Evolutionary conservation across 495 filamentous ascomycete genomes (phyloP).

Genomic region (Xylaria curta): DNA sequence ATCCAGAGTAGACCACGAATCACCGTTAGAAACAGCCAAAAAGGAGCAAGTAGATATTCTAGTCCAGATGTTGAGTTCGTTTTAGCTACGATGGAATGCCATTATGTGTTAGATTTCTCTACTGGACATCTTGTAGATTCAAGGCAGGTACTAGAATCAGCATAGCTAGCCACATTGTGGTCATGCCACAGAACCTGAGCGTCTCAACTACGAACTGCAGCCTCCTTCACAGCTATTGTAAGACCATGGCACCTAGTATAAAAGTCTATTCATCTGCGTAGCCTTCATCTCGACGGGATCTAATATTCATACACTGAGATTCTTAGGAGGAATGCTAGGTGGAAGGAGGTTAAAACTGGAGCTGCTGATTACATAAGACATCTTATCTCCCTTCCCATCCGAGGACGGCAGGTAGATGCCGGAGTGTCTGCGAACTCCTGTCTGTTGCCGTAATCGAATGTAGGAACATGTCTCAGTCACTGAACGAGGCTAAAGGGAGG

Average conservation of each 20-base stretch:
- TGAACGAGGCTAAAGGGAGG: not conserved
- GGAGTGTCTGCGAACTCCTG: slow-evolving; percentile 9
- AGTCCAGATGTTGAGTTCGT: not conserved
- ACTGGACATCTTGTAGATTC: not conserved
- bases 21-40: not conserved
- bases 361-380: slow-evolving; percentile 9
- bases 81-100: not conserved
- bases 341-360: slow-evolving; percentile 20
- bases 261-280: not conserved
- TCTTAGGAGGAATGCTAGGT: not conserved
- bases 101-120: not conserved
- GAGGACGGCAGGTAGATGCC: not conserved
- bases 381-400: not conserved
- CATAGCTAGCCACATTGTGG: not conserved
- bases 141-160: not conserved
- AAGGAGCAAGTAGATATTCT: not conserved
- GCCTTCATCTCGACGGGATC: not conserved
- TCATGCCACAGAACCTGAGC: not conserved
- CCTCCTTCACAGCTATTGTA: not conserved
- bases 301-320: not conserved
- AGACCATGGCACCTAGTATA: not conserved
- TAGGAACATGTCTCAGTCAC: not conserved
- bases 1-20: not conserved
- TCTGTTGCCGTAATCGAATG: not conserved
- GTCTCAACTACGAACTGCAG: not conserved